Evolutionary conservation across 2,329 filamentous ascomycete species (phyloP), one percentile per base, ranked within the genome.

Genomic region (Zopfia rhizophila): DNA sequence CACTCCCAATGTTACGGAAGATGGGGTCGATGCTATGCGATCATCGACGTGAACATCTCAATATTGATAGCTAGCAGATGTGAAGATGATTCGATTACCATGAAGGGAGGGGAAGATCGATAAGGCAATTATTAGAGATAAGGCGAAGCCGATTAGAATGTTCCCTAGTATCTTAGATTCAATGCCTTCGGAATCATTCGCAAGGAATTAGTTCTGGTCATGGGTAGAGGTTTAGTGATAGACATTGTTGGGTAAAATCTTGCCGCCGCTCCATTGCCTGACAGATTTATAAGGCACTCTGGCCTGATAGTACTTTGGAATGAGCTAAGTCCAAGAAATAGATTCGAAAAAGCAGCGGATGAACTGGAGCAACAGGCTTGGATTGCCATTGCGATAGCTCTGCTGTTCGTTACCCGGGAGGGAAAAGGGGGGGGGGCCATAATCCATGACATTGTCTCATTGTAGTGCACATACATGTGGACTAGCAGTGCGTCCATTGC

Each of bases 91-190:
- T 89, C 63, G 75, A 84, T 39, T 81, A 88, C 61, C 76, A 88
- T 68, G 76, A 77, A 13, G 89, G 32, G 72, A 81, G 16, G 75
- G 89, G 41, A 82, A 81, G 56, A 80, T 89, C 35, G 86, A 89
- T 72, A 84, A 87, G 76, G 89, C 85, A 48, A 87, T 85, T 75
- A 88, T 90, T 65, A 86, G 87, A 10, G 87, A 90, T 67, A 89
- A 89, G 72, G 86, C 86, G 29, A 90, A 90, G 78, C 86, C 82
- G 1, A 86, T 90, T 60, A 83, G 88, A 19, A 89, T 86, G 0
- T 78, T 89, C 47, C 69, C 88, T 38, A 82, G 78, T 56, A 89
- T 90, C 58, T 85, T 87, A 40, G 85, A 89, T 65, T 87, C 85
- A 3, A 89, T 90, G 86, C 89, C 17, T 89, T 90, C 63, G 87